Evolutionary conservation across 2,329 filamentous ascomycete genomes (phyloP).

Genomic region (Ophiostoma quercus): DNA sequence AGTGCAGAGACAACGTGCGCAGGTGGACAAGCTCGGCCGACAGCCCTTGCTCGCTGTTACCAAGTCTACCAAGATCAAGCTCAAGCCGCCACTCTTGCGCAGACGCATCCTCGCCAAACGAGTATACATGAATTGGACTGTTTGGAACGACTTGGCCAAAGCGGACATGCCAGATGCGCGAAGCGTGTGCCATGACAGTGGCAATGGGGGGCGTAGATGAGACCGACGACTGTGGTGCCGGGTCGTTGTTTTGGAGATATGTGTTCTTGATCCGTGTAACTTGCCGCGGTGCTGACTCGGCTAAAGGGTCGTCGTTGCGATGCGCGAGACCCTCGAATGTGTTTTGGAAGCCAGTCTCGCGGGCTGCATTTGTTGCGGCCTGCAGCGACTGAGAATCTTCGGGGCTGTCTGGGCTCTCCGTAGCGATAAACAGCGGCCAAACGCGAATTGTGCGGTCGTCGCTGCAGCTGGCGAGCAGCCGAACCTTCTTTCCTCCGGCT

Average conservation of each 20-base stretch:
- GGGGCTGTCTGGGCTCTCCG: neutral
- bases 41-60: constrained; percentile 13
- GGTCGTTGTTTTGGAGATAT: constrained; percentile 13
- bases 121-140: constrained; percentile 48
- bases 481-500: neutral
- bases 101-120: constrained; percentile 80
- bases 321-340: constrained; percentile 28
- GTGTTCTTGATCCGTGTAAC: neutral
- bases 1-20: constrained; percentile 59
- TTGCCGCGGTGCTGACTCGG: neutral
- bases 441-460: constrained; percentile 86
- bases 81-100: constrained; percentile 64
- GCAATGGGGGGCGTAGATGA: constrained; percentile 50
- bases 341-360: constrained; percentile 56
- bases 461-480: constrained; percentile 81
- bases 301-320: constrained; percentile 22
- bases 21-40: constrained; percentile 45
- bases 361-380: constrained; percentile 34
- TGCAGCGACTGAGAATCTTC: constrained; percentile 27
- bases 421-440: constrained; percentile 50
- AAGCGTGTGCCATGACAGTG: constrained; percentile 76
- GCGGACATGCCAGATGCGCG: constrained; percentile 81
- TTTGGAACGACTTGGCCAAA: constrained; percentile 43
- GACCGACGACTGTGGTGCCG: constrained; percentile 13
- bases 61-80: constrained; percentile 39